Percentiles rank a stretch among this genome's conserved stretches.
These are phyloP conservation scores for Bruguiera gymnorhiza DNA, from an alignment of 345 rosid species.

Conservation along the genomic window DNA sequence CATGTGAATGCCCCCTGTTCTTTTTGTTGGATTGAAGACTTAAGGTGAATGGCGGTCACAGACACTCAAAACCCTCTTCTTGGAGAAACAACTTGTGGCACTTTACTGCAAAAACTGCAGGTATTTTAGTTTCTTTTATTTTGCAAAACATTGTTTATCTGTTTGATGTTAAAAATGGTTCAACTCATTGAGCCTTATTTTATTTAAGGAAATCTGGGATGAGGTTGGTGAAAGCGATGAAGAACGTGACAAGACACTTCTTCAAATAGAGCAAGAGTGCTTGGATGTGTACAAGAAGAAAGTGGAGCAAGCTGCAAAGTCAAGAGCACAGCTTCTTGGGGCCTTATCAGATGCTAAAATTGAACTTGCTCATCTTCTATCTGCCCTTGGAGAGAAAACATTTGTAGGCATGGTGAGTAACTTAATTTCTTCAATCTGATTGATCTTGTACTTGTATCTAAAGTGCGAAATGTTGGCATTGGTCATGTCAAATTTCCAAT, in stretches of 20 bases:
- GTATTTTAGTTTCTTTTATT: slow-evolving; percentile 27
- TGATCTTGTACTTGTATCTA: neutral
- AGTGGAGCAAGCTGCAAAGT: slow-evolving; percentile 79
- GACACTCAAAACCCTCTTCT: slow-evolving; percentile 71
- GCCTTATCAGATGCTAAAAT: slow-evolving; percentile 76
- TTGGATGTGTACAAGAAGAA: slow-evolving; percentile 90
- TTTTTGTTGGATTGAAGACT: slow-evolving; percentile 30
- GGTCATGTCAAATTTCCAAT: too few relatives aligned
- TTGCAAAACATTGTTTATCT: neutral
- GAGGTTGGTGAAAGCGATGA: slow-evolving; percentile 95
- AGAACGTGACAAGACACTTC: slow-evolving; percentile 88
- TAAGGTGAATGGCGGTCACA: slow-evolving; percentile 56
- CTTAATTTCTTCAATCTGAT: neutral
- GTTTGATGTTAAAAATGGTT: slow-evolving; percentile 5
- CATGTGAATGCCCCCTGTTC: slow-evolving; percentile 5
- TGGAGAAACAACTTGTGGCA: slow-evolving; percentile 82
- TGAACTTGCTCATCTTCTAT: slow-evolving; percentile 67
- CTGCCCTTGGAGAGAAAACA: slow-evolving; percentile 81
- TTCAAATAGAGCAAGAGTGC: slow-evolving; percentile 89
- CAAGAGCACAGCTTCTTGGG: slow-evolving; percentile 83
- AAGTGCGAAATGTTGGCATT: neutral
- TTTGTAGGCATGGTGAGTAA: slow-evolving; percentile 60
- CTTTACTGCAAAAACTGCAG: slow-evolving; percentile 82
- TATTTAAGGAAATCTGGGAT: slow-evolving; percentile 87
- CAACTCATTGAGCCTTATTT: slow-evolving; percentile 7